Conservation (phyloP, 495 filamentous ascomycete species). For the Cenococcum geophilum region DNA sequence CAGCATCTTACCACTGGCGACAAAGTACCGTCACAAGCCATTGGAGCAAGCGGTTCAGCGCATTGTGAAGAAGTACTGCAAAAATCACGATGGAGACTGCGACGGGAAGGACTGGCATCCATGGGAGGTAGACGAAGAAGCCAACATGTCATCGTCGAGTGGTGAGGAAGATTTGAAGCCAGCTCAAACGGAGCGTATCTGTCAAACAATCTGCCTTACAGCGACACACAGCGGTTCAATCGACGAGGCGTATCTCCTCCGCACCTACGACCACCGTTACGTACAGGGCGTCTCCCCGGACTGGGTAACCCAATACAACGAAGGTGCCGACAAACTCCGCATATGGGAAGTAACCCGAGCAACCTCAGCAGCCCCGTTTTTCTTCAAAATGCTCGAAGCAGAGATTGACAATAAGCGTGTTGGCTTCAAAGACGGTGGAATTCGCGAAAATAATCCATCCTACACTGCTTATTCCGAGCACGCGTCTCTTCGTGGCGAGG, state of each 20-base stretch:
- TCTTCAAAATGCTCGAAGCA: slow-evolving; percentile 43
- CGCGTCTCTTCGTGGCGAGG: slow-evolving; percentile 34
- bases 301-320: slow-evolving; percentile 42
- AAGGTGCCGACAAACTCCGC: slow-evolving; percentile 39
- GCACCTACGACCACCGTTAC: slow-evolving; percentile 41
- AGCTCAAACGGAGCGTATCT: slow-evolving; percentile 34
- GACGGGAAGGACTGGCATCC: slow-evolving; percentile 40
- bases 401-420: slow-evolving; percentile 24
- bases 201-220: slow-evolving; percentile 41
- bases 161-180: slow-evolving; percentile 11
- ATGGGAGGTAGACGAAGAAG: slow-evolving; percentile 30
- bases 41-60: slow-evolving; percentile 42
- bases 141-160: slow-evolving; percentile 4
- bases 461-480: slow-evolving; percentile 41
- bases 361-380: slow-evolving; percentile 49
- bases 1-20: slow-evolving; percentile 35
- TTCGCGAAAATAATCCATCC: slow-evolving; percentile 42
- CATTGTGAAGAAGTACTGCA: slow-evolving; percentile 38
- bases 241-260: slow-evolving; percentile 40
- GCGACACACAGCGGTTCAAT: slow-evolving; percentile 40
- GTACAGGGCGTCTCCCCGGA: slow-evolving; percentile 29
- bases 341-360: slow-evolving; percentile 51
- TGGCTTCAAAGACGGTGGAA: slow-evolving; percentile 43
- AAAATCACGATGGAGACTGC: slow-evolving; percentile 33
- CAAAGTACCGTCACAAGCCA: slow-evolving; percentile 42